Base-by-base conservation (phyloP, 2,329 filamentous ascomycete genomes). In the Pseudogymnoascus verrucosus region DNA sequence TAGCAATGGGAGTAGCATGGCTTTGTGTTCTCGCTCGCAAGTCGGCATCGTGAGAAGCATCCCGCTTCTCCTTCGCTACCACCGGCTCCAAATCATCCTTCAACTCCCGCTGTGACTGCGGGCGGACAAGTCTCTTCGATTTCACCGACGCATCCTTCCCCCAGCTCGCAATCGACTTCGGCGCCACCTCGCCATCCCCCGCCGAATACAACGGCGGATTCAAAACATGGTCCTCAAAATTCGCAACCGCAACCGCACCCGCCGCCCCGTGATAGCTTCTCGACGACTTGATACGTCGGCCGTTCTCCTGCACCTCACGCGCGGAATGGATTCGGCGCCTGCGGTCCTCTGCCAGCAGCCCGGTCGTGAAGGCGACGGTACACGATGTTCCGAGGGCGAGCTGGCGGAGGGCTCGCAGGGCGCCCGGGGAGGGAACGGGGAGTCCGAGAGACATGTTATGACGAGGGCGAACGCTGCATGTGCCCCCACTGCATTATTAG, bases 301-400 rank as follows among this genome's bases (percentile, higher is more conserved):
- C 81, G 75, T 85, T 85, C 3, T 81, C 76, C 37, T 82, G 76
- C 14, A 81, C 79, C 19, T 79, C 75, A 51, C 76, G 76, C 36
- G 81, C 78, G 51, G 82, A 76, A 63, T 80, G 79, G 65, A 84
- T 80, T 26, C 82, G 79, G 64, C 81, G 80, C 65, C 82, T 78
- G 59, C 82, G 81, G 71, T 85, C 83, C 72, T 85, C 82, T 64
- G 83, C 77, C 63, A 85, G 74, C 26, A 83, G 71, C 6, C 71
- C 73, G 51, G 70, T 65, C 14, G 69, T 69, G 65, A 74, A 66
- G 60, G 80, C 78, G 63, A 85, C 77, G 44, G 82, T 84, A 69
- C 82, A 85, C 7, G 82, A 83, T 1, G 82, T 84, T 61, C 82
- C 83, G 14, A 85, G 73, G 63, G 83, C 78, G 64, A 84, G 77